These are phyloP conservation scores for Verticillium zaregamsianum DNA, from an alignment of 2,329 filamentous ascomycete genomes.

Conservation along the genomic window DNA sequence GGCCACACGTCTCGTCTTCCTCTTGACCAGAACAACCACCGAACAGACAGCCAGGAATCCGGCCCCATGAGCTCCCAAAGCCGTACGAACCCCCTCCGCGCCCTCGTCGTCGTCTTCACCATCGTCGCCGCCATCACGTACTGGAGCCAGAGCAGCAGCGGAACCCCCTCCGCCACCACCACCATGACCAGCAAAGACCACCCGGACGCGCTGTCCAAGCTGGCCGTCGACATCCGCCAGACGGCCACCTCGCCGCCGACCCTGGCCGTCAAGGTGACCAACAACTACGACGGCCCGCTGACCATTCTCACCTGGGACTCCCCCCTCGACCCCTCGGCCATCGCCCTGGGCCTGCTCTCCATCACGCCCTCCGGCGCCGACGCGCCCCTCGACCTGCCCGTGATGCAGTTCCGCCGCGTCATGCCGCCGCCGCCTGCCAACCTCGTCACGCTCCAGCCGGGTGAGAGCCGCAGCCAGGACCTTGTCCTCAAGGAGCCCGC, in stretches of 20 bases:
- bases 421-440: conserved; percentile 35
- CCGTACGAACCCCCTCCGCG: conserved; percentile 1
- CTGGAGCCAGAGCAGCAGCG: conserved; percentile 1
- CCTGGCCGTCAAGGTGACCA: conserved; percentile 33
- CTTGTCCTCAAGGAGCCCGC: conserved; percentile 31
- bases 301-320: conserved; percentile 39
- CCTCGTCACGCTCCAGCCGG: conserved; percentile 33
- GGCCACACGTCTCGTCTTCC: background rate
- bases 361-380: conserved; percentile 30
- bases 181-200: conserved; percentile 1
- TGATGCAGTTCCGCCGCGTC: conserved; percentile 31
- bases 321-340: conserved; percentile 37
- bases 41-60: background rate
- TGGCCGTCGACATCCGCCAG: conserved; percentile 29
- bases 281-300: conserved; percentile 30
- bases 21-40: background rate
- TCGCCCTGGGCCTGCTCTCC: conserved; percentile 35
- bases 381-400: conserved; percentile 29
- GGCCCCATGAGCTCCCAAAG: conserved; percentile 2
- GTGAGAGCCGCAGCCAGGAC: conserved; percentile 27
- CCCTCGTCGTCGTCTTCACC: conserved; percentile 5
- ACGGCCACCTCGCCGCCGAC: conserved; percentile 28
- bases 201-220: conserved; percentile 11
- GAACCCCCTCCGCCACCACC: conserved; percentile 4
- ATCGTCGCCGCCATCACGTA: conserved; percentile 1